Conservation (phyloP, 1,284 basidiomycete genomes). For the Psilocybe mexicana region DNA sequence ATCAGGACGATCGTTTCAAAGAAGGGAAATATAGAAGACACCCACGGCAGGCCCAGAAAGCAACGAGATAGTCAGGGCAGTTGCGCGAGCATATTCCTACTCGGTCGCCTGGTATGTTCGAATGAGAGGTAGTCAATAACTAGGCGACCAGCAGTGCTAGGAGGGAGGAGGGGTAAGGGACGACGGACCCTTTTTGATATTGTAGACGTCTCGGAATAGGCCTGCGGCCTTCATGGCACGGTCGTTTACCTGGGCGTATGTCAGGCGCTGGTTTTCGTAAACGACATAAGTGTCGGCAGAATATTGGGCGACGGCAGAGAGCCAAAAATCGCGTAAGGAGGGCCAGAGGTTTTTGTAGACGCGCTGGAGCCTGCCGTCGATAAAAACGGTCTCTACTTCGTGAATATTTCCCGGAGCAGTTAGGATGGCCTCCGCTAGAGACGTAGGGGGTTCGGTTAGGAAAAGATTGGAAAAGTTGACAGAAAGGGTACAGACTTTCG, state of each 20-base stretch:
- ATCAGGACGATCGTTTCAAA: conserved; percentile 12
- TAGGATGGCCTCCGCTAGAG: conserved; percentile 48
- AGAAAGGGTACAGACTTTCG: conserved; percentile 39
- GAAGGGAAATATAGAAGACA: conserved; percentile 20
- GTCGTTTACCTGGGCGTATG: conserved; percentile 49
- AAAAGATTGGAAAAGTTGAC: neutral
- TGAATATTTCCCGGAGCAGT: conserved; percentile 54
- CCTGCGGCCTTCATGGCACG: conserved; percentile 47
- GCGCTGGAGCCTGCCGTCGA: conserved; percentile 52
- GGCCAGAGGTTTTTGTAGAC: conserved; percentile 63
- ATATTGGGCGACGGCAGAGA: conserved; percentile 42
- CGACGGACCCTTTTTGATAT: conserved; percentile 40
- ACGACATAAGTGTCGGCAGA: conserved; percentile 53
- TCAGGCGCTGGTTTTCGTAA: conserved; percentile 53
- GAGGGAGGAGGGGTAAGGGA: neutral
- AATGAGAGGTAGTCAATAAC: conserved; percentile 15
- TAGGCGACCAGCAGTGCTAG: conserved; percentile 3
- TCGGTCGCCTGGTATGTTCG: conserved; percentile 46
- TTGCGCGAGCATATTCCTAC: conserved; percentile 68
- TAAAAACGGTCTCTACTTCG: conserved; percentile 48
- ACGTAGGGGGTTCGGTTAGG: conserved; percentile 4
- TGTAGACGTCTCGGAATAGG: conserved; percentile 48
- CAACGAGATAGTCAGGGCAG: conserved; percentile 53
- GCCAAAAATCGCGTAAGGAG: conserved; percentile 58
- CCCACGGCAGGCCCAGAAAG: conserved; percentile 62